Conservation (phyloP, 805 yeast species). For the Wickerhamiella sergipiensis region DNA sequence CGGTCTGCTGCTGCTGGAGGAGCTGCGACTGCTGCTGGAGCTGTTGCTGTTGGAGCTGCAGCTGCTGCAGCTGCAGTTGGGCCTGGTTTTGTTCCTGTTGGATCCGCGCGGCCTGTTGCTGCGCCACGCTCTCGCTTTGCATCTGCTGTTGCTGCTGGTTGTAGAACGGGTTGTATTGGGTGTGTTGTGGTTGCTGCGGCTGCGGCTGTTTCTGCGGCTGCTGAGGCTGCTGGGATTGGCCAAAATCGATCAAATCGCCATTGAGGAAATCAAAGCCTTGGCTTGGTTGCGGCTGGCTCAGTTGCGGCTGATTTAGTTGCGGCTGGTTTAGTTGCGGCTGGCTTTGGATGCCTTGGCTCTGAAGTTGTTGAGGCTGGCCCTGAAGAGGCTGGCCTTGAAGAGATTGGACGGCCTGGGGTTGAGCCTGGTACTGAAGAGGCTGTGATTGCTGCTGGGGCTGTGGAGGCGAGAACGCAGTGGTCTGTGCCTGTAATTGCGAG, state of each 20-base stretch:
- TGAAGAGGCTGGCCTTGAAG: background rate
- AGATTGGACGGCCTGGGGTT: background rate
- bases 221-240: slow-evolving; percentile 3
- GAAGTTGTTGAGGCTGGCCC: background rate
- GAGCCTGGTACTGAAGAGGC: background rate
- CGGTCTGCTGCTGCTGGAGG: slow-evolving; percentile 18
- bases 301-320: too few relatives aligned
- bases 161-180: slow-evolving; percentile 13
- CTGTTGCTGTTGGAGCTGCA: slow-evolving; percentile 13
- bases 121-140: slow-evolving; percentile 4
- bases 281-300: background rate
- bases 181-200: background rate
- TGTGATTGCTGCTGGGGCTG: slow-evolving; percentile 5
- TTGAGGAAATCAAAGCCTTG: background rate
- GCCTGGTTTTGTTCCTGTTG: slow-evolving; percentile 18
- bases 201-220: slow-evolving; percentile 5
- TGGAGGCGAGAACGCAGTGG: slow-evolving; percentile 9
- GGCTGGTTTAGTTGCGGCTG: too few relatives aligned
- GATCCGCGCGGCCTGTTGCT: slow-evolving; percentile 14
- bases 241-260: background rate
- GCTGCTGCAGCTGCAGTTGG: slow-evolving; percentile 20
- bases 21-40: slow-evolving; percentile 19
- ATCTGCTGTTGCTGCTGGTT: slow-evolving; percentile 2
- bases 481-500: slow-evolving; percentile 5
- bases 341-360: too few relatives aligned